Conservation (phyloP, 495 filamentous ascomycete genomes). For the Thermothielavioides terrestris region DNA sequence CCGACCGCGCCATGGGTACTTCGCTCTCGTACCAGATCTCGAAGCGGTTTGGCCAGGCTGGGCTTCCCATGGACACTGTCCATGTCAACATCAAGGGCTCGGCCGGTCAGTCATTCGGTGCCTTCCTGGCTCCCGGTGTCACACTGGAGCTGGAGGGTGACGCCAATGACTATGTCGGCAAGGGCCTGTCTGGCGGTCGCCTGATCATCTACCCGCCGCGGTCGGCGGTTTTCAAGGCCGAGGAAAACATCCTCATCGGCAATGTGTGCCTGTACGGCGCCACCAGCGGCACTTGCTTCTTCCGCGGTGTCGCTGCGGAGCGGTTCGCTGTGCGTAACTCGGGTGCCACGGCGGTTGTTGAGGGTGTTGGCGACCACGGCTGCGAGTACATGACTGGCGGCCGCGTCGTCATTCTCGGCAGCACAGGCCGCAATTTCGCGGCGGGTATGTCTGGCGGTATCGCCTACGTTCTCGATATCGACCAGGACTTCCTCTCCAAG, state of each 20-base stretch:
- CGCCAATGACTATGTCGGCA: conserved; percentile 96
- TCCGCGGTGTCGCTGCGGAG: conserved; percentile 95
- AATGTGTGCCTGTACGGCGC: conserved; percentile 98
- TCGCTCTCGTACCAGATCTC: conserved; percentile 97
- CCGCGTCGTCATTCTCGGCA: conserved; percentile 79
- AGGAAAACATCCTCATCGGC: conserved; percentile 94
- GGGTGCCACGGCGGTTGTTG: conserved; percentile 90
- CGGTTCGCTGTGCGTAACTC: conserved; percentile 98
- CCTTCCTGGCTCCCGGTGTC: conserved; percentile 88
- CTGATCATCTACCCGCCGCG: conserved; percentile 95
- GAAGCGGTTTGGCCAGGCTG: conserved; percentile 81
- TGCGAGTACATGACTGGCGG: conserved; percentile 99
- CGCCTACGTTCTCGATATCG: conserved; percentile 90
- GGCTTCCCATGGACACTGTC: conserved; percentile 88
- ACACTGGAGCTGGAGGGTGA: conserved; percentile 97
- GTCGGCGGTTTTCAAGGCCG: conserved; percentile 87
- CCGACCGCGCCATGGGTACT: conserved; percentile 88
- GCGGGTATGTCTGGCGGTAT: conserved; percentile 99
- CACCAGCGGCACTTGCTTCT: conserved; percentile 88
- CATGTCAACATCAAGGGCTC: conserved; percentile 99
- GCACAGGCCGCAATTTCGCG: conserved; percentile 97
- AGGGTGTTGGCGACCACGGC: conserved; percentile 95
- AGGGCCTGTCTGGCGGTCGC: conserved; percentile 91
- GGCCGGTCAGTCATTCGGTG: conserved; percentile 95
- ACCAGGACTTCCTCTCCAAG: conserved; percentile 86